These are phyloP conservation scores for Wallemia mellicola DNA, from an alignment of 1,284 basidiomycete species.

Conservation along the genomic window DNA sequence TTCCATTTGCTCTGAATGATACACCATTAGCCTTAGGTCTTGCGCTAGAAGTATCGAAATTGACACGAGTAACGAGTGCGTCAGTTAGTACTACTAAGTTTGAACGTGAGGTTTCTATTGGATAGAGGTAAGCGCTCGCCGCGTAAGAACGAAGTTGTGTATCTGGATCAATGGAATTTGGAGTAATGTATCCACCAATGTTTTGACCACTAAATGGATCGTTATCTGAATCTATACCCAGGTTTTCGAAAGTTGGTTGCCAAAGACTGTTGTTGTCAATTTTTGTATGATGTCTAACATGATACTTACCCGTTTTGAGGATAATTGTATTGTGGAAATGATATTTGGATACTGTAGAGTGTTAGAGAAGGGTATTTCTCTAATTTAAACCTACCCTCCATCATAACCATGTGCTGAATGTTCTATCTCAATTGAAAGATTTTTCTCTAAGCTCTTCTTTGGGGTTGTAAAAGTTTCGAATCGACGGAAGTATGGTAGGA, in stretches of 20 bases:
- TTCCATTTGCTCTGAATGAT: not conserved
- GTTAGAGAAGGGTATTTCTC: not conserved
- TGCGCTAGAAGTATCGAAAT: not conserved
- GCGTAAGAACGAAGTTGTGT: not conserved
- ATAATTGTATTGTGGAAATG: not conserved
- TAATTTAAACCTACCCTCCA: not conserved
- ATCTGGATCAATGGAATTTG: not conserved
- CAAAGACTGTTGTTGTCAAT: not conserved
- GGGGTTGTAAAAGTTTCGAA: not conserved
- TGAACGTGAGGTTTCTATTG: not conserved
- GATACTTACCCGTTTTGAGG: not conserved
- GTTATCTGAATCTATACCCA: not conserved
- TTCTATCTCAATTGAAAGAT: not conserved
- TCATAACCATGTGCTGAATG: not conserved
- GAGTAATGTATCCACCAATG: not conserved
- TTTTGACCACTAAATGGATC: not conserved
- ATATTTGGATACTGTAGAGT: not conserved
- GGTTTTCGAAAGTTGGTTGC: not conserved
- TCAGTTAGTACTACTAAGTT: not conserved
- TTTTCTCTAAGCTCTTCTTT: not conserved
- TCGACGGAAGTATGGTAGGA: not conserved
- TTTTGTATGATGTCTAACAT: not conserved
- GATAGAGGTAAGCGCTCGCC: not conserved
- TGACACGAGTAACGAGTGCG: not conserved
- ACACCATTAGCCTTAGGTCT: not conserved